Percentiles rank a stretch among this genome's conserved stretches.
phyloP scores from a whole-genome alignment of 1,284 basidiomycete genomes.

The Coniophora puteana region DNA sequence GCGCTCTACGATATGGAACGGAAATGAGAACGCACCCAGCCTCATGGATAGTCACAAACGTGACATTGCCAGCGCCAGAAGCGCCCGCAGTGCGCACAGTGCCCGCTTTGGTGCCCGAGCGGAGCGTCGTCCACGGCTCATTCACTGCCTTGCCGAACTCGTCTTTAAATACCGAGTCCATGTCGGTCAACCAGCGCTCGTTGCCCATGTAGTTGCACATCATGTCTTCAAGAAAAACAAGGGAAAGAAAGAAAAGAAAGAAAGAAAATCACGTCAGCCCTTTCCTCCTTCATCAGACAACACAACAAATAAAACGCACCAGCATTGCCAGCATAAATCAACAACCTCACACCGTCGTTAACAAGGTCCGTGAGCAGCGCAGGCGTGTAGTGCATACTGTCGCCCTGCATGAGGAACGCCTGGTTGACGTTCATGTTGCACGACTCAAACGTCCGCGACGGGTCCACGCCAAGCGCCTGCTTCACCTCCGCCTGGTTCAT shows the following conservation, averaged over 20 bases:
- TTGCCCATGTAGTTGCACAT: slow-evolving; percentile 84
- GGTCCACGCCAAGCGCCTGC: slow-evolving; percentile 58
- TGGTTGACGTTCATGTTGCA: slow-evolving; percentile 50
- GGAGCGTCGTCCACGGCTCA: slow-evolving; percentile 52
- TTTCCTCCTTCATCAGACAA: neutral
- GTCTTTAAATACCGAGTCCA: slow-evolving; percentile 57
- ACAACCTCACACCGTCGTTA: slow-evolving; percentile 63
- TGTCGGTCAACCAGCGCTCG: slow-evolving; percentile 61
- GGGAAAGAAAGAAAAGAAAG: slow-evolving; percentile 10
- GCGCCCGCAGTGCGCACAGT: slow-evolving; percentile 57
- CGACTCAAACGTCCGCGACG: slow-evolving; percentile 43
- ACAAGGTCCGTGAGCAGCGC: slow-evolving; percentile 63
- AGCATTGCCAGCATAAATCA: slow-evolving; percentile 73
- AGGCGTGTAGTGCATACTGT: slow-evolving; percentile 67
- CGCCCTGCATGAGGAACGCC: slow-evolving; percentile 59
- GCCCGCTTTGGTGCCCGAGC: slow-evolving; percentile 46
- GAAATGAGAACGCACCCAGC: slow-evolving; percentile 63
- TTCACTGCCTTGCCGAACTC: slow-evolving; percentile 56
- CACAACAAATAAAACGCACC: slow-evolving; percentile 24
- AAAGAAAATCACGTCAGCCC: slow-evolving; percentile 41
- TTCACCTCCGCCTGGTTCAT: slow-evolving; percentile 60
- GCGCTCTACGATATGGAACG: neutral
- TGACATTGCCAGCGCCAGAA: slow-evolving; percentile 67
- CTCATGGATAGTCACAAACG: slow-evolving; percentile 69
- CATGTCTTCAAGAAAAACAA: slow-evolving; percentile 51